Evolutionary conservation across 75 land plant species (phyloP).

Genomic region (Larix kaempferi): DNA sequence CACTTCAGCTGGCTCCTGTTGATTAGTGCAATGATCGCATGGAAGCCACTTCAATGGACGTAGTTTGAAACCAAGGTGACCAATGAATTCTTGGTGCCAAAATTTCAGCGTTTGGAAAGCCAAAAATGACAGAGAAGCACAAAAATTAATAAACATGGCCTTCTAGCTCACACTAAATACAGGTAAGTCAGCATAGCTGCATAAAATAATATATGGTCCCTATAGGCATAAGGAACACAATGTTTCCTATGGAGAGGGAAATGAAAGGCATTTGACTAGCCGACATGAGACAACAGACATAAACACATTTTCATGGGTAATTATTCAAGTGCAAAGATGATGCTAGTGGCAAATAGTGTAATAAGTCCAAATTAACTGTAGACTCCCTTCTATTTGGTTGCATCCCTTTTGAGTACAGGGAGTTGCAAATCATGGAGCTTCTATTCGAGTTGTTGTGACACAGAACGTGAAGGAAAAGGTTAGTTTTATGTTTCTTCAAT

Average conservation of each 20-base stretch:
- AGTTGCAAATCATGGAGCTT: slow-evolving; percentile 88
- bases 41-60: no score
- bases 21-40: no score
- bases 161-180: slow-evolving; percentile 91
- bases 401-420: slow-evolving; percentile 49
- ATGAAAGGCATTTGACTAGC: slow-evolving; percentile 76
- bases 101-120: no score
- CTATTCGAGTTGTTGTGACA: slow-evolving; percentile 84
- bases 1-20: no score
- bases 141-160: no score
- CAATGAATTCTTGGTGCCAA: no score
- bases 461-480: slow-evolving; percentile 78
- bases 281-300: slow-evolving; percentile 72
- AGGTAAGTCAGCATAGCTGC: slow-evolving; percentile 35
- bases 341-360: background rate
- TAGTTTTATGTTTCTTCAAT: background rate
- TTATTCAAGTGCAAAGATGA: no score
- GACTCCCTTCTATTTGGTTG: background rate
- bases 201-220: no score
- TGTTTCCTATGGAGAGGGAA: slow-evolving; percentile 85
- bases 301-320: slow-evolving; percentile 69
- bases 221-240: slow-evolving; percentile 74
- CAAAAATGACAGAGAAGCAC: no score
- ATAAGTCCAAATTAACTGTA: background rate
- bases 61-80: no score